Evolutionary conservation across 306 rosid species (phyloP), one percentile per base, ranked within the genome.

Genomic region (Prunus kanzakura): DNA sequence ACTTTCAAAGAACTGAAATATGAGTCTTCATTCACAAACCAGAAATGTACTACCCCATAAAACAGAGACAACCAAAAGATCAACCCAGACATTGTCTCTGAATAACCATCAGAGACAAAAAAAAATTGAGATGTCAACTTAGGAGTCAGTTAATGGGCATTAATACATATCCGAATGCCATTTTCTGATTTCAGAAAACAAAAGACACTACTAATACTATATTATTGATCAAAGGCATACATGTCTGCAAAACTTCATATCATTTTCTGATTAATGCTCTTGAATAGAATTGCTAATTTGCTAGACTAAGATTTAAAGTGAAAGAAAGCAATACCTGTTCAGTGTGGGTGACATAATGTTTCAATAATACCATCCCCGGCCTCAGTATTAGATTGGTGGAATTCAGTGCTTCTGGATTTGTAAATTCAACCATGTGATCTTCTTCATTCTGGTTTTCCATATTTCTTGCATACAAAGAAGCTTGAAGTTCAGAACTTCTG

Each of bases 351-450:
- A 92, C 60, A 73, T 32, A 79, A 62, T 78, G 57, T 68, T 90
- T 92, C 69, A 90, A 65, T 15, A 92, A 88, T 76, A 87, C 85
- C 97, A 88, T 90, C 52, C 96, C 92, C 2, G 88, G 89, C 76
- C 85, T 76, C 87, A 92, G 72, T 58, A 85, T 22, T 29, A 38
- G 43, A 38, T 38, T 38, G 43, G 43, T 38, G 43, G 43, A 38
- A 38, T 38, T 77, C 87, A 90, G 72, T 58, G 81, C 30, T 29
- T 54, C 56, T 52, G 64, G 64, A 27, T 65, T n/a, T 54, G n/a
- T 25, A 23, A n/a, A 77, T 71, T 35, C 76, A 25, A 54, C 71
- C 19, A 22, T 11, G 38, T 50, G 45, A 47, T 71, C 72, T 35
- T 12, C 64, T 46, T 58, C 78, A 60, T 76, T 60, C 83, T 12